A percentile compares a stretch with the other conserved stretches of the same genome.
These are phyloP conservation scores for Sambucus nigra DNA, from an alignment of 129 eudicot species.

Conservation along the genomic window DNA sequence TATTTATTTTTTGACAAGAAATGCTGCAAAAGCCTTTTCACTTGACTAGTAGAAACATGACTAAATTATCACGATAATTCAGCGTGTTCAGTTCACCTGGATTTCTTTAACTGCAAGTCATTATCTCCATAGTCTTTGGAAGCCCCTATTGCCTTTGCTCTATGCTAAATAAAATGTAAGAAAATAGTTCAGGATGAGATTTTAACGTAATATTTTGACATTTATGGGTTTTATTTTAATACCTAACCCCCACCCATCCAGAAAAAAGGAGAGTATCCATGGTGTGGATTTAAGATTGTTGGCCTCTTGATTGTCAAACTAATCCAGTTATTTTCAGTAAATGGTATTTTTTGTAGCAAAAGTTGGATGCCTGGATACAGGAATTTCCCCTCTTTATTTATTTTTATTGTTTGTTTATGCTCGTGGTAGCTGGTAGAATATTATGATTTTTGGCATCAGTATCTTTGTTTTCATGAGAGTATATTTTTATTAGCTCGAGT, in stretches of 20 bases:
- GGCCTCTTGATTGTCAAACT: neutral
- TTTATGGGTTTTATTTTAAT: no score
- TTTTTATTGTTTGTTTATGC: neutral
- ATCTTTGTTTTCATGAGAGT: neutral
- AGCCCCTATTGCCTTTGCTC: no score
- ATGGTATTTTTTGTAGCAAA: neutral
- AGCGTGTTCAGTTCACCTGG: no score
- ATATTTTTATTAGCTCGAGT: conserved; percentile 1
- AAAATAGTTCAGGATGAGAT: neutral
- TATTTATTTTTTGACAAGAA: neutral
- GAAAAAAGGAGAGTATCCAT: no score
- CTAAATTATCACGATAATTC: neutral
- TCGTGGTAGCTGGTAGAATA: neutral
- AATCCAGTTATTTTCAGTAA: neutral
- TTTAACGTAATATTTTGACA: neutral
- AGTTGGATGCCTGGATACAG: neutral
- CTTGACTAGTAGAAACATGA: neutral
- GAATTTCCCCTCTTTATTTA: neutral
- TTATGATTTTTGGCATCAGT: conserved; percentile 1
- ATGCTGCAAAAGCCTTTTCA: neutral
- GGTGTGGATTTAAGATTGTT: no score
- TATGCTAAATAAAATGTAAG: no score
- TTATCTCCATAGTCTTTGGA: no score
- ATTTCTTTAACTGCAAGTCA: no score
- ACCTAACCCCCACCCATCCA: no score